These are phyloP conservation scores for Aquilaria sinensis DNA, from an alignment of 345 rosid genomes.

Conservation along the genomic window DNA sequence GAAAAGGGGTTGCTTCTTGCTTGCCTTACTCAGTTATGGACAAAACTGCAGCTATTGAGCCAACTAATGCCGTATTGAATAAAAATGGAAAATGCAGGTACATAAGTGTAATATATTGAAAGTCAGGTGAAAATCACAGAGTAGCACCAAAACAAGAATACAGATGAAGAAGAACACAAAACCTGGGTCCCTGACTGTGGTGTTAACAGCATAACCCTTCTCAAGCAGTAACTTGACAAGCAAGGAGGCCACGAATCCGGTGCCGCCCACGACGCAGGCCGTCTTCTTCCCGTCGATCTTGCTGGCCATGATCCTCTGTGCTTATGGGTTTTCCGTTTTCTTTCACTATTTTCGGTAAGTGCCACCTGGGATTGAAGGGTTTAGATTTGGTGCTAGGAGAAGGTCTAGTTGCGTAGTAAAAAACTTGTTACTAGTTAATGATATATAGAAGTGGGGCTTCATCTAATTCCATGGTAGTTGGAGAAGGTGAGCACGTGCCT, in stretches of 20 bases:
- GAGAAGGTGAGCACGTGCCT: slow-evolving; percentile 29
- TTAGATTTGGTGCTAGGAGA: background rate
- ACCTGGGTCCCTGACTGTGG: slow-evolving; percentile 83
- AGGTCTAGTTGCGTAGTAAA: too few species aligned
- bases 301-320: slow-evolving; percentile 21
- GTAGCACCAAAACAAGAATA: background rate
- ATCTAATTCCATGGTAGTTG: background rate
- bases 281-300: slow-evolving; percentile 24
- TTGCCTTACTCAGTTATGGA: too few species aligned
- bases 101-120: too few species aligned
- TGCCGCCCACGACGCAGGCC: slow-evolving; percentile 83
- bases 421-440: background rate
- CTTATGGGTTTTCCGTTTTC: background rate
- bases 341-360: background rate
- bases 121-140: background rate
- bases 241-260: slow-evolving; percentile 68
- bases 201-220: slow-evolving; percentile 71
- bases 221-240: slow-evolving; percentile 63
- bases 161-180: background rate
- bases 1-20: too few species aligned
- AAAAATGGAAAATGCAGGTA: too few species aligned
- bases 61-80: too few species aligned
- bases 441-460: background rate
- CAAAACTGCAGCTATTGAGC: too few species aligned
- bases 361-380: background rate